Conservation (phyloP, 1,139 yeast genomes). For the Magnusiomyces paraingens region DNA sequence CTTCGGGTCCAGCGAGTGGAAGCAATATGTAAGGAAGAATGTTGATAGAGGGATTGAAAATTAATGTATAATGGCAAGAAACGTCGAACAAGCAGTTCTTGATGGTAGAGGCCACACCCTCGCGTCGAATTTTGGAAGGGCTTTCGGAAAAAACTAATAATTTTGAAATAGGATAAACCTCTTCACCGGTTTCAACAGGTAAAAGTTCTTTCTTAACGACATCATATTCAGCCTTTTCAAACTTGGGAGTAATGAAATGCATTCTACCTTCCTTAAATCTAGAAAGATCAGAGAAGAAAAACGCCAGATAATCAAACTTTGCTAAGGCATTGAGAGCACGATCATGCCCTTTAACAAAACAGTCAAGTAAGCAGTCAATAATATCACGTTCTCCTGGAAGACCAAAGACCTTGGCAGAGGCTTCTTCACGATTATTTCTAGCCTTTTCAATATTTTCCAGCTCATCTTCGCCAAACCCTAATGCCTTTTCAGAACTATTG, state of each 20-base stretch:
- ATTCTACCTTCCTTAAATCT: conserved; percentile 62
- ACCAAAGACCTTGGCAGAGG: conserved; percentile 4
- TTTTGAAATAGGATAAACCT: conserved; percentile 74
- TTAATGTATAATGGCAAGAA: conserved; percentile 53
- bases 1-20: conserved; percentile 80
- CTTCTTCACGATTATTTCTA: conserved; percentile 4
- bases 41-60: conserved; percentile 60
- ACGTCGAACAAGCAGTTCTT: conserved; percentile 85
- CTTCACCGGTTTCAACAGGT: conserved; percentile 54
- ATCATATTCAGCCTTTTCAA: conserved; percentile 71
- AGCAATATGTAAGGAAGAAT: conserved; percentile 72
- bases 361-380: conserved; percentile 82
- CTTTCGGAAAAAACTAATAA: conserved; percentile 78
- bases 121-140: conserved; percentile 73
- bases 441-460: conserved; percentile 3
- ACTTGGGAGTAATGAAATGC: conserved; percentile 62
- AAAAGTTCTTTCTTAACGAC: conserved; percentile 38
- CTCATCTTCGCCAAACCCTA: conserved; percentile 18
- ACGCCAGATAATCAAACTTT: conserved; percentile 74
- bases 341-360: conserved; percentile 81
- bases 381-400: conserved; percentile 41
- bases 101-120: conserved; percentile 89
- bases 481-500: conserved; percentile 7
- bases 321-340: conserved; percentile 66
- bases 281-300: conserved; percentile 86